Base-by-base conservation (phyloP, 352 stramenopile genomes). In the Achlya hypogyna region DNA sequence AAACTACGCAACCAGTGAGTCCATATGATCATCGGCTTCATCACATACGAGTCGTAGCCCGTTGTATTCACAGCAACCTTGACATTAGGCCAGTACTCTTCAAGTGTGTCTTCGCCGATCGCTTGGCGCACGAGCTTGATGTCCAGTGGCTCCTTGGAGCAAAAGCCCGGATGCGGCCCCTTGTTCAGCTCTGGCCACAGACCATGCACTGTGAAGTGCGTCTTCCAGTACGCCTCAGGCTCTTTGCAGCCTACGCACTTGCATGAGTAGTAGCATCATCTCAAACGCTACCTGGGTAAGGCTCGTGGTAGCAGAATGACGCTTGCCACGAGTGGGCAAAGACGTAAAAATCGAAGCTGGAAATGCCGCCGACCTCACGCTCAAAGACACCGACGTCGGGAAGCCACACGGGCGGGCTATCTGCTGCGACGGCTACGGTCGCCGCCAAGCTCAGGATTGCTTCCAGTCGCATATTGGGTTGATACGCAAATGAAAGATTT, bases 321-420 rank as follows among this genome's bases (percentile, higher is more conserved):
- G 89, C 79, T 65, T 95, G 88, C 89, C 89, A 97, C 71, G 84
- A 95, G 73, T 95, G 86, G 52, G 89, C 88, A 53, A 97, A 78
- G 49, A 97, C 87, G 75, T 96, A 97, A 42, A 96, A 88, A 64
- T 96, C 83, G 65, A 91, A 94, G 38, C 40, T 53, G 25, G 62
- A 63, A 9, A 47, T 16, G 42, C n/a, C 16, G 49, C 31, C 1
- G 82, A 59, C 5, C n/a, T 56, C 38, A 8, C 34, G 2, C 25
- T 63, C 10, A 20, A 56, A 56, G 25, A 56, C 10, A 3, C 31
- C 10, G 10, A 20, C 25, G 31, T 56, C 31, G 49, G 16, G 25
- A 1, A 22, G 25, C 49, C 49, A 56, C 49, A 56, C 49, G 31
- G n/a, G 49, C 25, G 31, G 25, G 31, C 49, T 20, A 38, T 31